Conservation (phyloP, 495 filamentous ascomycete genomes). For the Neohortaea acidophila region DNA sequence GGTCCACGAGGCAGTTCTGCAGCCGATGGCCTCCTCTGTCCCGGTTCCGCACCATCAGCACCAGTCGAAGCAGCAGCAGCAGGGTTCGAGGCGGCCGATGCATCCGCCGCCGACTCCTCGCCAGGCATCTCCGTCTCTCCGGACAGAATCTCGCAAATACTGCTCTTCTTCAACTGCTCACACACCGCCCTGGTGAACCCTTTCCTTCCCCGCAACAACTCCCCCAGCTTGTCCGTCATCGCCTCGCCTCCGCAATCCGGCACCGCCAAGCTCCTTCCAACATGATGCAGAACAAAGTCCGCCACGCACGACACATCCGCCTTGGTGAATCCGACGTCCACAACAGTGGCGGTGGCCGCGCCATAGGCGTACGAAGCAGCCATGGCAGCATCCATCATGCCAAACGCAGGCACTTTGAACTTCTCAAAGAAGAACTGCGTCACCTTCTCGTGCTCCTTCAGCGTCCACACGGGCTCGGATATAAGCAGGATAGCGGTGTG, state of each 20-base stretch:
- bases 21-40: slow-evolving; percentile 23
- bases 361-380: slow-evolving; percentile 76
- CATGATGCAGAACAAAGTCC: slow-evolving; percentile 53
- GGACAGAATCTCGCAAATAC: slow-evolving; percentile 76
- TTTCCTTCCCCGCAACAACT: slow-evolving; percentile 47
- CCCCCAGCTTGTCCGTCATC: slow-evolving; percentile 62
- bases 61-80: slow-evolving; percentile 41
- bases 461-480: slow-evolving; percentile 70
- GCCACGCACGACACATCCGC: slow-evolving; percentile 78
- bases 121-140: slow-evolving; percentile 44
- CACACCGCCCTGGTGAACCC: slow-evolving; percentile 76
- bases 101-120: slow-evolving; percentile 25
- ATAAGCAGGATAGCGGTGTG: slow-evolving; percentile 89
- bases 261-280: slow-evolving; percentile 46
- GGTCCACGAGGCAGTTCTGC: slow-evolving; percentile 35
- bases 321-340: slow-evolving; percentile 84
- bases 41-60: slow-evolving; percentile 28
- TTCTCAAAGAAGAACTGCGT: slow-evolving; percentile 92
- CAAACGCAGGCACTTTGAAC: slow-evolving; percentile 83
- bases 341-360: slow-evolving; percentile 55
- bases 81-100: slow-evolving; percentile 44
- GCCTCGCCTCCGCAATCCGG: slow-evolving; percentile 68
- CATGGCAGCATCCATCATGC: slow-evolving; percentile 67
- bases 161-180: slow-evolving; percentile 81
- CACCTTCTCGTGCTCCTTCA: slow-evolving; percentile 63